These are phyloP conservation scores for Westerdykella sp. DNA, from an alignment of 2,329 filamentous ascomycete genomes.

Conservation along the genomic window DNA sequence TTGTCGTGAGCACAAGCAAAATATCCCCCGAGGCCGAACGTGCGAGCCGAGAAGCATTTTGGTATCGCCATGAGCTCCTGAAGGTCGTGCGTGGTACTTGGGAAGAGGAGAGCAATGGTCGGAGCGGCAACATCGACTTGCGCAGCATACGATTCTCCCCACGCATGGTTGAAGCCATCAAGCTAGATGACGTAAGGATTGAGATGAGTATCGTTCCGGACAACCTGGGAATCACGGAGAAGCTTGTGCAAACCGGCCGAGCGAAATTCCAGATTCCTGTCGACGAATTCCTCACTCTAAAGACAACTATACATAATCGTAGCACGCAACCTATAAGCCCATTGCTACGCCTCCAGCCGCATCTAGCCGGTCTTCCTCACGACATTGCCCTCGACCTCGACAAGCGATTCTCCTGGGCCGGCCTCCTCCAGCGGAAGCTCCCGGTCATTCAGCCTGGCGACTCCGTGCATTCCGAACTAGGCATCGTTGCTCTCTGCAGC, in stretches of 20 bases:
- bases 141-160: conserved; percentile 66
- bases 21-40: conserved; percentile 75
- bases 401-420: conserved; percentile 78
- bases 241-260: conserved; percentile 38
- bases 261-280: conserved; percentile 44
- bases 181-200: conserved; percentile 67
- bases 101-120: conserved; percentile 51
- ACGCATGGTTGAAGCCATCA: conserved; percentile 78
- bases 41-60: conserved; percentile 74
- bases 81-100: conserved; percentile 65
- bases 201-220: conserved; percentile 43
- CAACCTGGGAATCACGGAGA: conserved; percentile 6
- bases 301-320: conserved; percentile 68
- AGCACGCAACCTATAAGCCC: conserved; percentile 62
- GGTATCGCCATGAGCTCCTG: conserved; percentile 80
- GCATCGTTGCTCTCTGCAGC: conserved; percentile 67
- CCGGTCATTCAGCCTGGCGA: conserved; percentile 56
- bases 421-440: conserved; percentile 69
- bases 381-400: conserved; percentile 73
- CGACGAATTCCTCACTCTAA: conserved; percentile 64
- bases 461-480: conserved; percentile 57
- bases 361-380: conserved; percentile 64
- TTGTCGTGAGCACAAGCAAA: conserved; percentile 76
- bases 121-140: conserved; percentile 66
- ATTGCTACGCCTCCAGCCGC: conserved; percentile 69